A percentile compares a stretch with the other conserved stretches of the same genome.
These are phyloP conservation scores for Thelonectria rubi DNA, from an alignment of 2,329 filamentous ascomycete genomes.

Conservation along the genomic window DNA sequence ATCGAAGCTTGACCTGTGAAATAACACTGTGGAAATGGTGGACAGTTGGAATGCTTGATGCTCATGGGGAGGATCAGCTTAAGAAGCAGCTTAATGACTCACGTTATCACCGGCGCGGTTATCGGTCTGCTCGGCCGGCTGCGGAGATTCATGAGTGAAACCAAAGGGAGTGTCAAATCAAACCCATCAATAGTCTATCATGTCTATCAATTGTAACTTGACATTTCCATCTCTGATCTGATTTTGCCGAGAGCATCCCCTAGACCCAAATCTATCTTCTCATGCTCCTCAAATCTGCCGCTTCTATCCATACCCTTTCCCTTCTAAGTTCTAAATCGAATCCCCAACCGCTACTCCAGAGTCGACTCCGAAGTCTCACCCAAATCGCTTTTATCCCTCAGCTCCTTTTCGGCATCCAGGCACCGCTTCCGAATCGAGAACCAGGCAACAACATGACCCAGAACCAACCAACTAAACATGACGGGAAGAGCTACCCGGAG, in stretches of 20 bases:
- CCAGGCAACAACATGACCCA: slow-evolving; percentile 35
- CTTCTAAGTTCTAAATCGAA: background rate
- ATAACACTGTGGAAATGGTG: background rate
- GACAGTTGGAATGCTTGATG: too few species aligned
- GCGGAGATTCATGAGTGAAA: too few species aligned
- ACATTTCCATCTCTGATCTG: too few species aligned
- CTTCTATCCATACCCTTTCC: background rate
- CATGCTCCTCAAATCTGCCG: too few species aligned
- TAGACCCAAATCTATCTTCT: background rate
- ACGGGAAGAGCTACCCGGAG: slow-evolving; percentile 52
- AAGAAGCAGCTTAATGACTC: too few species aligned
- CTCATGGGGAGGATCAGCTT: too few species aligned
- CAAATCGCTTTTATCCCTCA: slow-evolving; percentile 4
- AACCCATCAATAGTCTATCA: too few species aligned
- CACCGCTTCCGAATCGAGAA: slow-evolving; percentile 41
- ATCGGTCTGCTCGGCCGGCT: too few species aligned
- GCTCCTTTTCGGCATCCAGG: slow-evolving; percentile 20
- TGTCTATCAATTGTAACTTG: too few species aligned
- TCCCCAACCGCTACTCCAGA: background rate
- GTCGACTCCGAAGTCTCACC: slow-evolving; percentile 8
- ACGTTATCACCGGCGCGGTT: too few species aligned
- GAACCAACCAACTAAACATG: slow-evolving; percentile 52
- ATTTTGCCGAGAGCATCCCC: too few species aligned
- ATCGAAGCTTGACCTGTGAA: background rate
- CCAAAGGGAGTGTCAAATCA: too few species aligned